phyloP scores from a whole-genome alignment of 2,329 filamentous ascomycete genomes.

The Coniochaeta hoffmannii region DNA sequence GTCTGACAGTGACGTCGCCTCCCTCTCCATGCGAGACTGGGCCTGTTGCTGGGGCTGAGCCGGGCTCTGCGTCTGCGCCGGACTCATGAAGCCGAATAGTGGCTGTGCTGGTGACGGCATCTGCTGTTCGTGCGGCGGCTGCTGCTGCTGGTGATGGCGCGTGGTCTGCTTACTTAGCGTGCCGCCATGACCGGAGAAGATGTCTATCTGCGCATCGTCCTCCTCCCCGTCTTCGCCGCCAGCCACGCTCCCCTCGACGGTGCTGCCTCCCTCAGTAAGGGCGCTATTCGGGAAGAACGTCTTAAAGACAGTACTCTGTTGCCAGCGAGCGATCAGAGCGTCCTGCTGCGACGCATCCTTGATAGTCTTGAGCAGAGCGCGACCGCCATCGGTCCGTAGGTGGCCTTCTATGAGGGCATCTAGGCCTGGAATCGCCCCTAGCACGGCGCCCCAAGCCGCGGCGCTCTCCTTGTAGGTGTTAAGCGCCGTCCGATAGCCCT shows the following conservation, averaged over 20 bases:
- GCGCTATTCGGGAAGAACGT: slow-evolving; percentile 20
- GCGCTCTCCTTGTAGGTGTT: slow-evolving; percentile 31
- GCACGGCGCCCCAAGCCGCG: slow-evolving; percentile 28
- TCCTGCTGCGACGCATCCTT: slow-evolving; percentile 28
- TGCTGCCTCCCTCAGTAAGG: background rate
- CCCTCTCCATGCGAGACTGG: slow-evolving; percentile 1
- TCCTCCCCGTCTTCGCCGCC: slow-evolving; percentile 5
- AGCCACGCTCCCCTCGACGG: background rate
- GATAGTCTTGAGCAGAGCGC: slow-evolving; percentile 21
- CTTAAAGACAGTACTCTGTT: slow-evolving; percentile 26
- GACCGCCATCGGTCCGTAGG: slow-evolving; percentile 21
- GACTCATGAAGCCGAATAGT: background rate
- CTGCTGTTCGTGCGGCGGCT: slow-evolving; percentile 6
- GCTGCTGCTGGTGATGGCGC: too few relatives aligned
- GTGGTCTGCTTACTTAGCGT: background rate
- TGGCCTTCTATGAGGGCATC: slow-evolving; percentile 28
- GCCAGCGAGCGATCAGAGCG: slow-evolving; percentile 25
- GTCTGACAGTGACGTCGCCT: slow-evolving; percentile 23
- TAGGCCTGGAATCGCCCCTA: slow-evolving; percentile 26
- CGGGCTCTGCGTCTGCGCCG: background rate
- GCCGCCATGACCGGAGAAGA: background rate
- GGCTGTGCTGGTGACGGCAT: background rate
- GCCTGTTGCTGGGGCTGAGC: background rate
- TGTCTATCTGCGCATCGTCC: background rate
- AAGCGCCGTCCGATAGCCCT: slow-evolving; percentile 29